Evolutionary conservation across 2,329 filamentous ascomycete species (phyloP), one percentile per base, ranked within the genome.

Genomic region (Fusarium sororula): DNA sequence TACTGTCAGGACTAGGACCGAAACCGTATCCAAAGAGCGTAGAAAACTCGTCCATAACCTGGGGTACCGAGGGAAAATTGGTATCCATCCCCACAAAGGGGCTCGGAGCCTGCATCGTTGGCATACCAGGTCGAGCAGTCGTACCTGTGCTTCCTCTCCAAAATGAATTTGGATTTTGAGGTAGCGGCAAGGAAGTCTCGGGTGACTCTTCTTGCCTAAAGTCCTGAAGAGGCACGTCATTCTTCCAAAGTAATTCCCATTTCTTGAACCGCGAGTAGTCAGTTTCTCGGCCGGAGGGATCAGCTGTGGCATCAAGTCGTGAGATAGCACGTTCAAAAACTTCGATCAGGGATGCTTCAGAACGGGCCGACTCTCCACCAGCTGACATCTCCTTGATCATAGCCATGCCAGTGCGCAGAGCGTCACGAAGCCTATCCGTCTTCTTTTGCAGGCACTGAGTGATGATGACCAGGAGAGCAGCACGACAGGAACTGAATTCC

Each of bases 401-500:
- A 12, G 82, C 82, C 75, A 88, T 84, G 13, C 86, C 86, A 44
- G 86, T 84, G n/a, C 85, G 80, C 7, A 88, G 79, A 14, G 83
- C 82, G 45, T 85, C 84, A 32, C 85, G 84, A 18, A 87, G 82
- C 38, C 79, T 75, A 58, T 84, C 82, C 17, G 82, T 82, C 50
- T 80, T 81, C 63, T 80, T 80, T 45, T 81, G 81, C 42, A 84
- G 75, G 50, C 82, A 84, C 54, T 84, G 82, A 5, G 82, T 82
- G 38, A 83, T 82, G 51, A 84, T 80, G 35, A 89, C 87, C 6
- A 89, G 81, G 11, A 89, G 80, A 14, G 87, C 87, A 15, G 87
- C 87, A 47, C 87, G 86, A 57, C 87, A 88, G 7, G 87, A 86
- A 75, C 86, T 88, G 75, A 88, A 89, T 70, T 89, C 87, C 7